Evolutionary conservation across 2,329 filamentous ascomycete genomes (phyloP).

Genomic region (Talaromyces sp.): DNA sequence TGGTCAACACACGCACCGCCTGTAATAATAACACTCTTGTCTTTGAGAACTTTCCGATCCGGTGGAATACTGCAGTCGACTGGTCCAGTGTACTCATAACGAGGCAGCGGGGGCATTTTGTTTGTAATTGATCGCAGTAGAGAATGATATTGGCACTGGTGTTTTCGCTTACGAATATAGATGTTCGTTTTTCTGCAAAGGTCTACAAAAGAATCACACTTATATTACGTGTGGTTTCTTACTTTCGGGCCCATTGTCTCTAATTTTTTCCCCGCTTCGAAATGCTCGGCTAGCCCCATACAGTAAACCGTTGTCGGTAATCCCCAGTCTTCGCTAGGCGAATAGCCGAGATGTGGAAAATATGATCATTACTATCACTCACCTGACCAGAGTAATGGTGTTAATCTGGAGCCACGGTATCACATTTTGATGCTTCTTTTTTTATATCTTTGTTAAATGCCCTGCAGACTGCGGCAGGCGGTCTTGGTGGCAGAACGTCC

Average conservation of each 20-base stretch:
- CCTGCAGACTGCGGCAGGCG: no score
- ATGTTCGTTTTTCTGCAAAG: not conserved
- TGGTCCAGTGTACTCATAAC: conserved; percentile 8
- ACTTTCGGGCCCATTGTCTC: not conserved
- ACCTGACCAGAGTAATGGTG: no score
- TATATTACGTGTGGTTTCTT: not conserved
- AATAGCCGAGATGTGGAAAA: no score
- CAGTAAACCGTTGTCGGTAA: conserved; percentile 6
- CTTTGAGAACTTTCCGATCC: not conserved
- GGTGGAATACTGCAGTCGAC: conserved; percentile 6
- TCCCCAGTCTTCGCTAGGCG: not conserved
- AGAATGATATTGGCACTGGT: not conserved
- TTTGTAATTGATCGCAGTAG: not conserved
- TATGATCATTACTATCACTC: no score
- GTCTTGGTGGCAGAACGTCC: no score
- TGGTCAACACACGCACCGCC: not conserved
- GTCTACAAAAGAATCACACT: not conserved
- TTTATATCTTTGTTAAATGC: no score
- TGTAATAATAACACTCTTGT: conserved; percentile 8
- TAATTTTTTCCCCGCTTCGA: not conserved
- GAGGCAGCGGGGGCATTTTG: conserved; percentile 9
- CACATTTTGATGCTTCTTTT: no score
- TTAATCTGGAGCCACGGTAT: no score
- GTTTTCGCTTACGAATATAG: not conserved
- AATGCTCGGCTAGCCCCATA: conserved; percentile 1